Evolutionary conservation across 148 eudicot genomes (phyloP).

Genomic region (Arctostaphylos glauca): DNA sequence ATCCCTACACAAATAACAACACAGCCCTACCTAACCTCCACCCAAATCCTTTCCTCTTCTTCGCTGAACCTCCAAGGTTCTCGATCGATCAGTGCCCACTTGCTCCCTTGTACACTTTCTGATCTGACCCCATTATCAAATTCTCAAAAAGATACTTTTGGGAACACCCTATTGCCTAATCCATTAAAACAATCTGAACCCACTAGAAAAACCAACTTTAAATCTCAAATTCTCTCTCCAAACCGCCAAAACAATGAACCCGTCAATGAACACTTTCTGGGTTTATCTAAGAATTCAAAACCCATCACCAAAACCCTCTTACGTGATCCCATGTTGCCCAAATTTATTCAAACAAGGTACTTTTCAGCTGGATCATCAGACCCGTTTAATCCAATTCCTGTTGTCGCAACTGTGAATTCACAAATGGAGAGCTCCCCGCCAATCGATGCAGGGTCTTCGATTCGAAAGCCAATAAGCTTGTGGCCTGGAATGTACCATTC

Average conservation of each 20-base stretch:
- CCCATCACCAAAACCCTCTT: conserved; percentile 13
- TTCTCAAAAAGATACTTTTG: conserved; percentile 4
- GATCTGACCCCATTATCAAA: background rate
- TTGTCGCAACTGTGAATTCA: conserved; percentile 14
- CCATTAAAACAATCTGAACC: conserved; percentile 19
- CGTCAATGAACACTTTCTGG: conserved; percentile 9
- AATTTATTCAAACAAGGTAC: conserved; percentile 18
- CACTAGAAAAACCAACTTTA: conserved; percentile 16
- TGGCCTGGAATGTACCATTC: conserved; percentile 96
- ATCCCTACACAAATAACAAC: background rate
- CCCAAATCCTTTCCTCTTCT: background rate
- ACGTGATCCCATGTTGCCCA: conserved; percentile 5
- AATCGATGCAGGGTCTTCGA: conserved; percentile 74
- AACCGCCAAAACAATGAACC: conserved; percentile 4
- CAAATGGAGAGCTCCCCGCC: conserved; percentile 26
- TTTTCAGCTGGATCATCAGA: conserved; percentile 19
- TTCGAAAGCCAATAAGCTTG: conserved; percentile 70
- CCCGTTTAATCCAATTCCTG: conserved; percentile 15
- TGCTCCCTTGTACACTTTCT: background rate
- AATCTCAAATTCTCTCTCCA: background rate
- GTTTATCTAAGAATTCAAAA: conserved; percentile 10
- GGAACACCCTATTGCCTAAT: conserved; percentile 17
- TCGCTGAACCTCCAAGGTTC: background rate
- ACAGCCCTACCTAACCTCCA: background rate
- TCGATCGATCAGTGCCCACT: background rate